phyloP scores from a whole-genome alignment of 2,329 filamentous ascomycete species.

The Aspergillus fischeri region DNA sequence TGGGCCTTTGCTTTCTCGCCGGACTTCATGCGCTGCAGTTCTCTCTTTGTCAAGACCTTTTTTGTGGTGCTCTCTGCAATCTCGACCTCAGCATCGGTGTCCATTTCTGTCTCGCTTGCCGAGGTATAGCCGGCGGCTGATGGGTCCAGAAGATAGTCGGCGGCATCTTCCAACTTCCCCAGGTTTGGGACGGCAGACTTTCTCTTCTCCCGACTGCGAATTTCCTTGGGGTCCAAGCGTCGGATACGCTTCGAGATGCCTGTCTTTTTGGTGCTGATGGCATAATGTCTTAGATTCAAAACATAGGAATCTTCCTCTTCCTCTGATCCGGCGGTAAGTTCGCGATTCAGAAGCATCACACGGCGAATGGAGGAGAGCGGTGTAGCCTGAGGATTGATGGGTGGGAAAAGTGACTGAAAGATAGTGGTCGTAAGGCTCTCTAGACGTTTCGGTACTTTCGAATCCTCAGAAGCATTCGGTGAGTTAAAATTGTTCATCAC shows the following conservation, averaged over 20 bases:
- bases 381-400: conserved; percentile 87
- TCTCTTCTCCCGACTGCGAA: conserved; percentile 65
- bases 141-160: conserved; percentile 86
- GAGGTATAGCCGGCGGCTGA: conserved; percentile 81
- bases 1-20: conserved; percentile 43
- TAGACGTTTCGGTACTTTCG: conserved; percentile 83
- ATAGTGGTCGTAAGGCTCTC: conserved; percentile 89
- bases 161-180: conserved; percentile 84
- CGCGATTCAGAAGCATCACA: conserved; percentile 84
- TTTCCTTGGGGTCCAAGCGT: conserved; percentile 79
- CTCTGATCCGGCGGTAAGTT: conserved; percentile 44
- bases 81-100: conserved; percentile 94
- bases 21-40: conserved; percentile 45
- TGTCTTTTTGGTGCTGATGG: conserved; percentile 83
- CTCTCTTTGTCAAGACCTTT: conserved; percentile 51
- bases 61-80: conserved; percentile 57
- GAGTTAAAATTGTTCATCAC: conserved; percentile 98
- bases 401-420: conserved; percentile 93
- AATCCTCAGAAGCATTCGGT: conserved; percentile 51
- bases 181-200: conserved; percentile 75
- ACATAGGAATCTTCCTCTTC: conserved; percentile 64
- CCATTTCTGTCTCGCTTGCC: conserved; percentile 86
- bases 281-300: conserved; percentile 87
- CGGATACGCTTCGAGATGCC: conserved; percentile 81
- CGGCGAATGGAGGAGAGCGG: conserved; percentile 89